Percentiles rank a stretch among this genome's conserved stretches.
These are phyloP conservation scores for Daldinia decipiens DNA, from an alignment of 495 filamentous ascomycete genomes.

Conservation along the genomic window DNA sequence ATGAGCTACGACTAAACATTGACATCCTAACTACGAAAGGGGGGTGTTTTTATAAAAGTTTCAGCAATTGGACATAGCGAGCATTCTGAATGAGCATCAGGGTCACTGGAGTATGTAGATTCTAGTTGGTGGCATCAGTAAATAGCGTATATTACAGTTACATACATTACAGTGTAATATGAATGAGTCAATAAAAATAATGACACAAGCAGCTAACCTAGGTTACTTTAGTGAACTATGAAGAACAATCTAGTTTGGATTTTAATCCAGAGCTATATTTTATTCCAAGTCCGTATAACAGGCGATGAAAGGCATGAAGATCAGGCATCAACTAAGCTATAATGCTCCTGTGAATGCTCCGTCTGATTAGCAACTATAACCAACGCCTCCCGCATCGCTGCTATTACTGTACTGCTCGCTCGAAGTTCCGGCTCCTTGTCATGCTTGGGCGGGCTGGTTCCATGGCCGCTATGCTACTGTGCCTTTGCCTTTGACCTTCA, in stretches of 20 bases:
- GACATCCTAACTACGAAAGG: slow-evolving; percentile 5
- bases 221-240: neutral
- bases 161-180: slow-evolving; percentile 24
- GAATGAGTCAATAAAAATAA: slow-evolving; percentile 8
- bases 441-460: too few species aligned
- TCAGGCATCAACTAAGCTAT: too few species aligned
- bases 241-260: neutral
- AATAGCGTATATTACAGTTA: slow-evolving; percentile 24
- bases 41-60: slow-evolving; percentile 15
- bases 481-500: too few species aligned
- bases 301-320: too few species aligned
- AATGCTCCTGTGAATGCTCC: too few species aligned
- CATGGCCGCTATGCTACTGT: too few species aligned
- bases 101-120: slow-evolving; percentile 34
- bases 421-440: too few species aligned
- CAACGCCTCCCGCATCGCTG: too few species aligned
- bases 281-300: too few species aligned
- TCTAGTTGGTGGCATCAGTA: slow-evolving; percentile 21
- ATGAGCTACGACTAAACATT: slow-evolving; percentile 34
- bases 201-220: neutral
- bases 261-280: too few species aligned
- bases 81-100: slow-evolving; percentile 36
- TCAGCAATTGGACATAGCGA: slow-evolving; percentile 34
- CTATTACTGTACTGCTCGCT: too few species aligned
- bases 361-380: too few species aligned